Evolutionary conservation across 2,329 filamentous ascomycete species (phyloP), one percentile per base, ranked within the genome.

Genomic region (Parastagonospora avenae): DNA sequence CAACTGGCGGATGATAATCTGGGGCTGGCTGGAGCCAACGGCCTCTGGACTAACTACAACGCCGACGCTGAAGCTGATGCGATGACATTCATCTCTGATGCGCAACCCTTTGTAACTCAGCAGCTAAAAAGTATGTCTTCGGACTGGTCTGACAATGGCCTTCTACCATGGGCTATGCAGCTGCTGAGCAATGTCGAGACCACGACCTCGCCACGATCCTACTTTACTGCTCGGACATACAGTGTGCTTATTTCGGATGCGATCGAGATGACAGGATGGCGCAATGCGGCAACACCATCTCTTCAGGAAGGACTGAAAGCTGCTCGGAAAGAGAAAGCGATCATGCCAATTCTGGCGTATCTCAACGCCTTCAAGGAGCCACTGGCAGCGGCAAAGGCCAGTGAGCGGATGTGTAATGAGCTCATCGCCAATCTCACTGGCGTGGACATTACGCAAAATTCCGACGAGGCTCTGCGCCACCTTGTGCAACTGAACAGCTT

Each of bases 1-100:
- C 79, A 85, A 54, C 68, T 88, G 16, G 79, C 83, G 12, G 80
- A 84, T 47, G 85, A 88, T 53, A 85, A 86, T 50, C 62, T 86
- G 14, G 82, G 80, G 40, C 76, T 87, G 43, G 75, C 79, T 12
- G 79, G 78, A 4, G 79, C 79, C 8, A 85, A 85, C 56, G 74
- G 77, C 7, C 75, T 87, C 3, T 82, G 82, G 74, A 74, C 76
- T 4, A 60, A 75, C 10, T 75, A 78, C 42, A 74, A 74, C 32
- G 54, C 76, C 8, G 80, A 82, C 37, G 72, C 79, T 10, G 81
- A 83, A 42, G 73, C 78, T 8, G 81, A 83, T 37, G 80, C 81
- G 6, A 72, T 81, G 46, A 76, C 81, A 4, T 77, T 83, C 49
- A 74, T 86, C 19, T 76, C 77, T 9, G 75, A 82, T 57, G 80